Percentiles rank a stretch among this genome's conserved stretches.
phyloP scores from a whole-genome alignment of 2,329 filamentous ascomycete genomes.

The Hypomyces perniciosus region DNA sequence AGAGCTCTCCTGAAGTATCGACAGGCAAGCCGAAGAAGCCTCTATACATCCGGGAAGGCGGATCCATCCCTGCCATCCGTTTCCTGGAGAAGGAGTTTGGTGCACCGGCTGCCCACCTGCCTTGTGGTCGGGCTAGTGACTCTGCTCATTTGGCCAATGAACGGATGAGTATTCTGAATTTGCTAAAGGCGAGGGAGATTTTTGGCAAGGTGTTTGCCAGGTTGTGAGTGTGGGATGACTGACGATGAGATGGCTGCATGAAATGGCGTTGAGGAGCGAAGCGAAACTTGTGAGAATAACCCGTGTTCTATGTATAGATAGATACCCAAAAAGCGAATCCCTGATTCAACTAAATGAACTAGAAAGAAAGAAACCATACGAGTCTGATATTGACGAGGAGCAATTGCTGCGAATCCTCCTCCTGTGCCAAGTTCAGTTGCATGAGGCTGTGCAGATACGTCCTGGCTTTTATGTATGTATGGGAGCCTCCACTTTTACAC shows the following conservation, averaged over 20 bases:
- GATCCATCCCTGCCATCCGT: conserved; percentile 87
- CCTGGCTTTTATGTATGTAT: background rate
- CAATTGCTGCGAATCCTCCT: too few relatives aligned
- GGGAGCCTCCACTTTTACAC: background rate
- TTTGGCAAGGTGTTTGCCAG: conserved; percentile 78
- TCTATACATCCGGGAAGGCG: conserved; percentile 91
- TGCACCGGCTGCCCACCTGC: conserved; percentile 85
- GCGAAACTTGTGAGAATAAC: background rate
- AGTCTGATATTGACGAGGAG: too few relatives aligned
- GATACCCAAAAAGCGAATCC: background rate
- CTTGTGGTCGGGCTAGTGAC: conserved; percentile 91
- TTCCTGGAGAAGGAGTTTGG: conserved; percentile 92
- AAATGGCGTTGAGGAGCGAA: background rate
- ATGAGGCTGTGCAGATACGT: background rate
- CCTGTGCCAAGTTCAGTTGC: background rate
- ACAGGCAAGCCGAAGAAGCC: conserved; percentile 50
- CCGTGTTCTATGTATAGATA: background rate
- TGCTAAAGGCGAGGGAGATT: conserved; percentile 88
- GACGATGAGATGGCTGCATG: background rate
- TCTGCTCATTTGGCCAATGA: conserved; percentile 94
- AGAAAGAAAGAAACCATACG: too few relatives aligned
- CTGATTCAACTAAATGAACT: too few relatives aligned
- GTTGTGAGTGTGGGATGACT: conserved; percentile 36
- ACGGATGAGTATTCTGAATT: conserved; percentile 76
- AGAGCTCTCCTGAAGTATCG: conserved; percentile 16